Evolutionary conservation across 176 grass and related monocot genomes (phyloP), one percentile per base, ranked within the genome.

Genomic region (Carex myosuroides): DNA sequence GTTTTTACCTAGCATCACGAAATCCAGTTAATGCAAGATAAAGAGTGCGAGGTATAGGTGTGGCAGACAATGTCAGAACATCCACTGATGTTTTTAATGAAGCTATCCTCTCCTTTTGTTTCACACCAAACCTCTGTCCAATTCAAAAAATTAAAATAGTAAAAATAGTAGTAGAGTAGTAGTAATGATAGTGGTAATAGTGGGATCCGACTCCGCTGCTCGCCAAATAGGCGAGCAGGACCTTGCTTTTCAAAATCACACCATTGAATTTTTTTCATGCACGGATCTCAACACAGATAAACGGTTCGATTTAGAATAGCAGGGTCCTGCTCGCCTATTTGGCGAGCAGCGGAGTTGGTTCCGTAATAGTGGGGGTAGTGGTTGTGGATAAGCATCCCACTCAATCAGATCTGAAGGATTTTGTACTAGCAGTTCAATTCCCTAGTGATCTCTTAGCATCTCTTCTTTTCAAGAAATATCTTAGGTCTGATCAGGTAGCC

Each of bases 1-100:
- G 6, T 62, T 46, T 35, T 39, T 87, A 92, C 95, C 95, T 98
- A 84, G 95, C 95, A 92, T 98, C 95, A 60, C 91, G 95, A 83
- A 98, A 98, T 81, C 95, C 95, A 86, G 95, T 98, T 81, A 98
- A 92, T 68, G 95, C 95, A 55, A 98, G 84, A 87, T 98, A 98
- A 80, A 98, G 75, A 66, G 95, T 98, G n/a, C 95, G 95, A 67
- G 95, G 95, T 84, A 98, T 98, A 9, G 95, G 95, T 70, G 95
- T 98, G 77, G 95, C 95, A n/a, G 95, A 94, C 2, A 98, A 90
- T 82, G 92, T 94, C 53, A 98, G 89, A 88, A 98, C 92, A 87
- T 98, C 95, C 69, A 98, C 83, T 82, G 95, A 94, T 79, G 95
- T 83, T 56, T 98, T 98, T 85, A 93, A 94, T 74, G 95, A 98